phyloP scores from a whole-genome alignment of 345 rosid species.

The Melastoma malabathricum region DNA sequence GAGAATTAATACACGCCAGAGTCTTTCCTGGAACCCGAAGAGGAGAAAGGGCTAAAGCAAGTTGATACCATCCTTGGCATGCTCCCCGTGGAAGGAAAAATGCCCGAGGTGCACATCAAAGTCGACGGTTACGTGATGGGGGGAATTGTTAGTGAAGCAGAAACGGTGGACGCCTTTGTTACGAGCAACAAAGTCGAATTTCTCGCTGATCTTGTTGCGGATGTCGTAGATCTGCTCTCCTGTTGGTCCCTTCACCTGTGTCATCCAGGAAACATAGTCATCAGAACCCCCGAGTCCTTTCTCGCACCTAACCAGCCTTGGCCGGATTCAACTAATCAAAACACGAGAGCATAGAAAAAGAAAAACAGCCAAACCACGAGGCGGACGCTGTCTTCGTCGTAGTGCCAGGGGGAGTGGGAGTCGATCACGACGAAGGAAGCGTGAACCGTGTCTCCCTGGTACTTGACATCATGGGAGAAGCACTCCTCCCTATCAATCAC shows the following conservation, averaged over 20 bases:
- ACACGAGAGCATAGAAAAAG: too few species aligned
- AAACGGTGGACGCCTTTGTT: slow-evolving; percentile 54
- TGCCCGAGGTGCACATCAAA: slow-evolving; percentile 61
- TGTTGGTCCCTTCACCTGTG: slow-evolving; percentile 52
- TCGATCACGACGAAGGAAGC: slow-evolving; percentile 50
- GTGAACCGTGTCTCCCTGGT: slow-evolving; percentile 49
- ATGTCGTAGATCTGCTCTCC: slow-evolving; percentile 47
- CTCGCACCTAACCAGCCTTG: too few species aligned
- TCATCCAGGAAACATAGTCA: too few species aligned
- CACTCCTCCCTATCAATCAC: slow-evolving; percentile 60
- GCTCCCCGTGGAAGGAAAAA: slow-evolving; percentile 47
- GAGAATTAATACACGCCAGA: neutral
- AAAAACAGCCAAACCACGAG: too few species aligned
- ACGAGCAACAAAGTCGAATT: slow-evolving; percentile 43
- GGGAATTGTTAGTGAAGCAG: slow-evolving; percentile 65
- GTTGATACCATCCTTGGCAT: slow-evolving; percentile 52
- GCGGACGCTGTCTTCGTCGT: slow-evolving; percentile 39
- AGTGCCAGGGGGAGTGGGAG: slow-evolving; percentile 45
- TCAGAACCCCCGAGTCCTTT: too few species aligned
- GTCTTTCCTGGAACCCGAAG: too few species aligned
- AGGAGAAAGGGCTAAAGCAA: neutral
- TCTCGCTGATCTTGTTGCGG: slow-evolving; percentile 54
- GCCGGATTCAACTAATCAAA: too few species aligned
- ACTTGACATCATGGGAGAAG: slow-evolving; percentile 47
- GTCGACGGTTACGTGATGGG: slow-evolving; percentile 57